Conservation (phyloP, 192 early-diverging fungal genomes). For the Coemansia sp. region DNA sequence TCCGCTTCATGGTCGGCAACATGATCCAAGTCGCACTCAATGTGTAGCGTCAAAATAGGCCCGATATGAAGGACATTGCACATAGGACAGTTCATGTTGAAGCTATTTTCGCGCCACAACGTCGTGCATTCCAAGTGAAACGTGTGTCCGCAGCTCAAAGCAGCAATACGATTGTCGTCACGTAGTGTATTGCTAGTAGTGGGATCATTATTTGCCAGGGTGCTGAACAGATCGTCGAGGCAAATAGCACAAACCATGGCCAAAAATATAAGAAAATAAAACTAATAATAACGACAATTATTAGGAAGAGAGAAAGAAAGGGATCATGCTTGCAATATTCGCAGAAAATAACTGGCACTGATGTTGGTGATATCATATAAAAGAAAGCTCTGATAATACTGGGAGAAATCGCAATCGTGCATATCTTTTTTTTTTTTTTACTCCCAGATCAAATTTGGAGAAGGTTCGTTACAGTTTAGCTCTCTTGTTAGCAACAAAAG, state of each 20-base stretch:
- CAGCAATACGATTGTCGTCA: not conserved
- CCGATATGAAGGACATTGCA: not conserved
- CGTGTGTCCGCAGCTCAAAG: slow-evolving; percentile 7
- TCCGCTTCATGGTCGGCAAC: not conserved
- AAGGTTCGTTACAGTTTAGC: too few relatives aligned
- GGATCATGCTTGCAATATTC: too few relatives aligned
- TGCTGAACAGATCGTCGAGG: not conserved
- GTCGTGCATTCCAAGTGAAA: not conserved
- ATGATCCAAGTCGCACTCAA: slow-evolving; percentile 4
- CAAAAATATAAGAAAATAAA: not conserved
- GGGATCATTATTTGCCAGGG: not conserved
- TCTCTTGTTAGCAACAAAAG: not conserved
- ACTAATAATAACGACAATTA: not conserved
- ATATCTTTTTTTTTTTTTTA: too few relatives aligned
- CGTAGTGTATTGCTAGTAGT: not conserved
- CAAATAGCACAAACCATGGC: slow-evolving; percentile 9
- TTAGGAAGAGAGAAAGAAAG: not conserved
- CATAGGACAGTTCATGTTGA: slow-evolving; percentile 1
- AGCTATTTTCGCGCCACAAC: not conserved
- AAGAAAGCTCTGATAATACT: too few relatives aligned
- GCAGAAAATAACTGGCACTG: too few relatives aligned
- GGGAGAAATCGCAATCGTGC: too few relatives aligned
- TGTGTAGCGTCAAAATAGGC: not conserved
- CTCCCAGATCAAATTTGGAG: too few relatives aligned
- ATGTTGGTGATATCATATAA: too few relatives aligned